phyloP scores from a whole-genome alignment of 768 basidiomycete species.

The Macrolepiota albuminosa region DNA sequence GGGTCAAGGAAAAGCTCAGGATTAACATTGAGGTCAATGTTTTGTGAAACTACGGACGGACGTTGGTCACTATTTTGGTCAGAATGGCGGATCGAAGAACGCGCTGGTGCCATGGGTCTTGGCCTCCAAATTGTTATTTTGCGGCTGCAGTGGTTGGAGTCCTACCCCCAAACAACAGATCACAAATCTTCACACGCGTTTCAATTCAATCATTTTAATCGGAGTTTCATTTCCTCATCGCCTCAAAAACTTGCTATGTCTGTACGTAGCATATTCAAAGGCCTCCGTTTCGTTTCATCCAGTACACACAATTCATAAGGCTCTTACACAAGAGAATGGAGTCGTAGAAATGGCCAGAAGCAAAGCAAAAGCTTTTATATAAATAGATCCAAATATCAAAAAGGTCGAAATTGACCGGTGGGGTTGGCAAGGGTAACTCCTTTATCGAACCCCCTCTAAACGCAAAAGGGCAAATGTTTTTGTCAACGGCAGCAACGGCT shows the following conservation, averaged over 20 bases:
- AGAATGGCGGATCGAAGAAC: conserved; percentile 49
- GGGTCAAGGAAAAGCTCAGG: conserved; percentile 72
- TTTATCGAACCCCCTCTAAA: neutral
- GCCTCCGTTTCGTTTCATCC: neutral
- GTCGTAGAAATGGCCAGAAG: neutral
- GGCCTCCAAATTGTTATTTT: conserved; percentile 30
- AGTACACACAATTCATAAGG: neutral
- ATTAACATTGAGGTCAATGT: conserved; percentile 32
- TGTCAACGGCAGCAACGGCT: neutral
- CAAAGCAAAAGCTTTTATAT: neutral
- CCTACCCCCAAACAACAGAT: conserved; percentile 23
- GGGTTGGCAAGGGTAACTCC: neutral
- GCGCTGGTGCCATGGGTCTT: conserved; percentile 84
- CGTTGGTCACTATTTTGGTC: conserved; percentile 33
- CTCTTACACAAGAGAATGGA: neutral
- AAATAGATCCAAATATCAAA: conserved; percentile 1
- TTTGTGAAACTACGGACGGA: conserved; percentile 22
- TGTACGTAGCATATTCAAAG: neutral
- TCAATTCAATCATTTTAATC: conserved; percentile 12
- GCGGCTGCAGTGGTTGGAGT: conserved; percentile 44
- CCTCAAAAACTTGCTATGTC: neutral
- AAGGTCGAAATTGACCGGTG: neutral
- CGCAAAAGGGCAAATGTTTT: neutral
- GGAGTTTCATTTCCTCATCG: conserved; percentile 13
- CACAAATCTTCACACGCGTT: conserved; percentile 18